phyloP scores from a whole-genome alignment of 352 stramenopile species.

The Aphanomyces astaci region DNA sequence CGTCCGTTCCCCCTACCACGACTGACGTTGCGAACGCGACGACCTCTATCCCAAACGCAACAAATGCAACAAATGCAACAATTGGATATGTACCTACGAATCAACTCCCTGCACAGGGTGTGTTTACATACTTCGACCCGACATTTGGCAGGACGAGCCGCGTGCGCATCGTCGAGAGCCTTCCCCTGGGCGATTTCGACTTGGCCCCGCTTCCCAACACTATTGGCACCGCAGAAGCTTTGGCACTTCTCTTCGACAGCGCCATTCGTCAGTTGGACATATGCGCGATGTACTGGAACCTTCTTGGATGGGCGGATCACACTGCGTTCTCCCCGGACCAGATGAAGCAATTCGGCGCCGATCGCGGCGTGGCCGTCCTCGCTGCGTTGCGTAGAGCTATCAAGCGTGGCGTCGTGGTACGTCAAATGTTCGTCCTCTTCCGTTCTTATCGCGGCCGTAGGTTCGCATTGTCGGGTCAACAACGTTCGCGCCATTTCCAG shows the following conservation, averaged over 20 bases:
- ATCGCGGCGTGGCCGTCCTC: constrained; percentile 45
- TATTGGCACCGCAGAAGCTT: constrained; percentile 39
- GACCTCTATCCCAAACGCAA: not conserved
- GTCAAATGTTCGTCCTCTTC: constrained; percentile 41
- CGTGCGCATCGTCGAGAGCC: constrained; percentile 44
- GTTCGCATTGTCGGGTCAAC: constrained; percentile 4
- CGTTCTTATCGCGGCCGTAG: constrained; percentile 20
- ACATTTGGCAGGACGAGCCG: not conserved
- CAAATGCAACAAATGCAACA: not conserved
- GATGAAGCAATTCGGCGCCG: constrained; percentile 52
- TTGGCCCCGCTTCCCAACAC: constrained; percentile 29
- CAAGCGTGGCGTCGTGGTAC: constrained; percentile 41
- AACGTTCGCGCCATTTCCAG: constrained; percentile 31
- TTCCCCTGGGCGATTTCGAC: constrained; percentile 54
- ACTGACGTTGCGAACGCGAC: not conserved
- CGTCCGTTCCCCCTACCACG: not conserved
- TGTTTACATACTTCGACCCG: not conserved
- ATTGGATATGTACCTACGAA: not conserved
- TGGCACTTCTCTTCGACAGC: constrained; percentile 36
- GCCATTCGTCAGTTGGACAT: constrained; percentile 54
- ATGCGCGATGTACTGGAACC: constrained; percentile 80
- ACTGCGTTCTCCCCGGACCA: constrained; percentile 40
- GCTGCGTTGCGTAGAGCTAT: constrained; percentile 42
- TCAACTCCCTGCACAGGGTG: not conserved
- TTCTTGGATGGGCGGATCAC: constrained; percentile 51